These are phyloP conservation scores for Lagenaria siceraria DNA, from an alignment of 306 rosid genomes.

Conservation along the genomic window DNA sequence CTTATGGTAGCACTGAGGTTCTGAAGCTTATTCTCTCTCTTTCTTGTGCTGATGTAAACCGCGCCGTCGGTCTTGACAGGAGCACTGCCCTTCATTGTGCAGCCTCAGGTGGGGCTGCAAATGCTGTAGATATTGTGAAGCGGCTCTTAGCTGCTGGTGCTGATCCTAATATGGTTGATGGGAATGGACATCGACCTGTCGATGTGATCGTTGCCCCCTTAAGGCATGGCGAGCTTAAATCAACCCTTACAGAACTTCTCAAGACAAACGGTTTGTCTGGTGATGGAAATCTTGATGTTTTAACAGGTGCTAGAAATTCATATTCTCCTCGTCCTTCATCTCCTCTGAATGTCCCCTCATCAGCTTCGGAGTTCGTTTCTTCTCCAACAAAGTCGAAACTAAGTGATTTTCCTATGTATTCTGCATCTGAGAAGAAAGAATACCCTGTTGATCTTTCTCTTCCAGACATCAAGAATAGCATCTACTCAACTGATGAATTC, in stretches of 20 bases:
- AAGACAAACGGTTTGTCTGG: slow-evolving; percentile 31
- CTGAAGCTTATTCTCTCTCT: slow-evolving; percentile 53
- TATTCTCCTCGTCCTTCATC: slow-evolving; percentile 56
- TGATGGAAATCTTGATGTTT: slow-evolving; percentile 36
- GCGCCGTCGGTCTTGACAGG: slow-evolving; percentile 51
- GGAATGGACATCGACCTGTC: slow-evolving; percentile 50
- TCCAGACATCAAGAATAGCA: slow-evolving; percentile 90
- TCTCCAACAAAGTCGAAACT: slow-evolving; percentile 42
- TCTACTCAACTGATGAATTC: slow-evolving; percentile 86
- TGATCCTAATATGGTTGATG: slow-evolving; percentile 59
- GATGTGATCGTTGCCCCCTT: slow-evolving; percentile 61
- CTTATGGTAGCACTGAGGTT: slow-evolving; percentile 72
- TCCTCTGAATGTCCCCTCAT: slow-evolving; percentile 51
- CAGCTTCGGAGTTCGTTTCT: slow-evolving; percentile 33
- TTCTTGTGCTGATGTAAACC: slow-evolving; percentile 47
- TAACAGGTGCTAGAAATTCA: slow-evolving; percentile 24
- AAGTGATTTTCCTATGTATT: slow-evolving; percentile 26
- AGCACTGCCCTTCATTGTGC: slow-evolving; percentile 98
- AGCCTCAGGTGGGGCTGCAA: slow-evolving; percentile 77
- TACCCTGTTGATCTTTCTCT: slow-evolving; percentile 85
- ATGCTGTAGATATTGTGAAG: slow-evolving; percentile 55
- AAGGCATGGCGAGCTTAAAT: slow-evolving; percentile 34
- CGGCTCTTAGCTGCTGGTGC: slow-evolving; percentile 77
- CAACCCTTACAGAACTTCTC: slow-evolving; percentile 55
- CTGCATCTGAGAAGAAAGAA: slow-evolving; percentile 76